phyloP scores from a whole-genome alignment of 2,329 filamentous ascomycete genomes.

The Madurella fahalii region DNA sequence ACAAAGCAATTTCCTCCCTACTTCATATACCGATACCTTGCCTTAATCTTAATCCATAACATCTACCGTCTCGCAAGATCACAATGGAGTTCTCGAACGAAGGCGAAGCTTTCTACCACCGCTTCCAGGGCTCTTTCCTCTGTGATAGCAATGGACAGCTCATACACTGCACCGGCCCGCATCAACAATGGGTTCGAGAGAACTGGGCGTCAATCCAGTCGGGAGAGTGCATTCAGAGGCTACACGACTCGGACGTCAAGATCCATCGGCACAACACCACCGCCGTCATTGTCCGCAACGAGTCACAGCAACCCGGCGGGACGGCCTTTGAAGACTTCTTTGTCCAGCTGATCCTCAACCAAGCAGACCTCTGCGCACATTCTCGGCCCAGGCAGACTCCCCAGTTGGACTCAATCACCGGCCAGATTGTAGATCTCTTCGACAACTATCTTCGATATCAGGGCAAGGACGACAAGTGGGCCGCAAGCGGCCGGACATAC shows the following conservation, averaged over 20 bases:
- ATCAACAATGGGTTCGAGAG: constrained; percentile 8
- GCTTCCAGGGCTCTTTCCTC: constrained; percentile 8
- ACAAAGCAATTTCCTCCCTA: too few relatives aligned
- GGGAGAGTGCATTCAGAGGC: background rate
- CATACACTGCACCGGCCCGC: constrained; percentile 10
- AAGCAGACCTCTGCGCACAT: constrained; percentile 12
- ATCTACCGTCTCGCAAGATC: background rate
- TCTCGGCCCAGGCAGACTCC: background rate
- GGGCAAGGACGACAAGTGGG: constrained; percentile 17
- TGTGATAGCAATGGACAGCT: background rate
- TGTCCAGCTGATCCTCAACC: constrained; percentile 13
- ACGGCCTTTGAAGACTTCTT: constrained; percentile 17
- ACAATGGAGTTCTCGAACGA: constrained; percentile 19
- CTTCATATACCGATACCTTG: too few relatives aligned
- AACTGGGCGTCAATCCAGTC: constrained; percentile 9
- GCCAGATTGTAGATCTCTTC: constrained; percentile 16
- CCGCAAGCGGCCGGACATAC: constrained; percentile 6
- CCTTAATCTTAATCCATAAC: too few relatives aligned
- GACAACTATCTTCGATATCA: constrained; percentile 19
- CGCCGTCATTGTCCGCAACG: constrained; percentile 3
- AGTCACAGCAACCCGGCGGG: background rate
- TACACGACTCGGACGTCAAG: constrained; percentile 1
- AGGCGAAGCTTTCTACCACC: constrained; percentile 20
- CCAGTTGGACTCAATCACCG: background rate
- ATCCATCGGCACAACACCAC: background rate